Evolutionary conservation across 2,329 filamentous ascomycete genomes (phyloP).

Genomic region (Tympanopsis confertula): DNA sequence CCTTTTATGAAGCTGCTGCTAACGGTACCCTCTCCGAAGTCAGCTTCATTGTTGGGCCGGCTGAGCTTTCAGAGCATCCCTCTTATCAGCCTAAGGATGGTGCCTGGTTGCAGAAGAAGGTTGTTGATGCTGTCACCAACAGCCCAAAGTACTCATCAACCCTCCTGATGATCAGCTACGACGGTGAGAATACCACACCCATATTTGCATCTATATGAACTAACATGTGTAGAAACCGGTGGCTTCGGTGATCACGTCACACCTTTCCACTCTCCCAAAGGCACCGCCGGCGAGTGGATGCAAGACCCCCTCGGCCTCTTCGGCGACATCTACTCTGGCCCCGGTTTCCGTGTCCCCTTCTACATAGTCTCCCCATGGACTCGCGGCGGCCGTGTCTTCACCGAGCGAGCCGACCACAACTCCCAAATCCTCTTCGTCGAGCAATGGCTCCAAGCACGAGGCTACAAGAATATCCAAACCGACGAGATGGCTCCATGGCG

Average conservation of each 20-base stretch:
- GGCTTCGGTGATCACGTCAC: constrained; percentile 35
- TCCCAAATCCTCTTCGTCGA: constrained; percentile 36
- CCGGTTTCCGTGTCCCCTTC: constrained; percentile 29
- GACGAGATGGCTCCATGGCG: constrained; percentile 12
- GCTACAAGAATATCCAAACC: constrained; percentile 11
- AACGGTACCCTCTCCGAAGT: constrained; percentile 31
- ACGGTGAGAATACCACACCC: constrained; percentile 14
- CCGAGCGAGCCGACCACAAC: constrained; percentile 35
- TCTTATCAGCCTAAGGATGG: constrained; percentile 39
- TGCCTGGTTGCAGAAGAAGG: constrained; percentile 38
- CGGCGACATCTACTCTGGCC: constrained; percentile 6
- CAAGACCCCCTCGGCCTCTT: constrained; percentile 21
- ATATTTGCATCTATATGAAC: neutral
- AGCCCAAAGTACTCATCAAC: constrained; percentile 36
- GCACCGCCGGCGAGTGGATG: constrained; percentile 33
- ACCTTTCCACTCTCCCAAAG: constrained; percentile 29
- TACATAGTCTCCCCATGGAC: constrained; percentile 38
- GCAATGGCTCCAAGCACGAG: constrained; percentile 30
- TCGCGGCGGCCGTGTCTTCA: constrained; percentile 32
- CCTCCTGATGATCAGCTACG: constrained; percentile 32
- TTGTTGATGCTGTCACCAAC: constrained; percentile 35
- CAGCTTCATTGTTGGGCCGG: constrained; percentile 32
- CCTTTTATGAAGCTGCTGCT: constrained; percentile 31
- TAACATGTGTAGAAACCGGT: constrained; percentile 24
- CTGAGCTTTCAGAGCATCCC: constrained; percentile 38